Evolutionary conservation across 345 rosid genomes (phyloP).

Genomic region (Crucihimalaya himalaica): DNA sequence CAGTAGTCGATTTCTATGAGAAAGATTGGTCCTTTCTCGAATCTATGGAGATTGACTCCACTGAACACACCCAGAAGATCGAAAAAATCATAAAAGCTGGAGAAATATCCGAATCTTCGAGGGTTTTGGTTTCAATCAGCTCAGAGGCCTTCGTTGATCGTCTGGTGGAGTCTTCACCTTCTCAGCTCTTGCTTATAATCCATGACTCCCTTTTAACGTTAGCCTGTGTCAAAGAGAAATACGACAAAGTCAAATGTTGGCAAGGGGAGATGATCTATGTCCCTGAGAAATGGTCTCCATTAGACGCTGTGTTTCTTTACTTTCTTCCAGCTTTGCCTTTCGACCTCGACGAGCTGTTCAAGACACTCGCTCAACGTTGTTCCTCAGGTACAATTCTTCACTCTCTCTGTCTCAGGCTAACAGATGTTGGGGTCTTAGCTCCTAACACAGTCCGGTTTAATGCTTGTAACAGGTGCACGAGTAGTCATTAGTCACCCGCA

Average conservation of each 20-base stretch:
- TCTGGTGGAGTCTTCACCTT: slow-evolving; percentile 55
- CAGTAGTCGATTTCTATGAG: slow-evolving; percentile 58
- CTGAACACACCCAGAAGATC: slow-evolving; percentile 46
- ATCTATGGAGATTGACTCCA: slow-evolving; percentile 49
- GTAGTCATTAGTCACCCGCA: slow-evolving; percentile 77
- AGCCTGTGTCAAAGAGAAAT: slow-evolving; percentile 73
- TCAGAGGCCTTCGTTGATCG: slow-evolving; percentile 74
- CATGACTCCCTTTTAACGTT: slow-evolving; percentile 85
- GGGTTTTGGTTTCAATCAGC: slow-evolving; percentile 70
- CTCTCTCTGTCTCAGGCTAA: not conserved
- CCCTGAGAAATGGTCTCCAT: slow-evolving; percentile 85
- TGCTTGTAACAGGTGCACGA: slow-evolving; percentile 63
- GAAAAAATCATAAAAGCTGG: slow-evolving; percentile 62
- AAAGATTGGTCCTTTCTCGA: slow-evolving; percentile 95
- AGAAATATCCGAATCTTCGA: slow-evolving; percentile 56
- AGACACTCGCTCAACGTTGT: slow-evolving; percentile 55
- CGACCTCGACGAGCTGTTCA: slow-evolving; percentile 60
- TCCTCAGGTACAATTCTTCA: slow-evolving; percentile 58
- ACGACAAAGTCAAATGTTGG: slow-evolving; percentile 90
- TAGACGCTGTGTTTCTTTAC: slow-evolving; percentile 82
- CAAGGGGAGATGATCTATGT: slow-evolving; percentile 82
- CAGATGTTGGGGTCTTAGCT: slow-evolving; percentile 13
- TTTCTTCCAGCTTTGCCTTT: slow-evolving; percentile 79
- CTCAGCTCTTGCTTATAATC: slow-evolving; percentile 63
- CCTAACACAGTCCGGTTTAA: slow-evolving; percentile 3